Evolutionary conservation across 768 basidiomycete genomes (phyloP), one percentile per base, ranked within the genome.

Genomic region (Phanerochaete carnosa): DNA sequence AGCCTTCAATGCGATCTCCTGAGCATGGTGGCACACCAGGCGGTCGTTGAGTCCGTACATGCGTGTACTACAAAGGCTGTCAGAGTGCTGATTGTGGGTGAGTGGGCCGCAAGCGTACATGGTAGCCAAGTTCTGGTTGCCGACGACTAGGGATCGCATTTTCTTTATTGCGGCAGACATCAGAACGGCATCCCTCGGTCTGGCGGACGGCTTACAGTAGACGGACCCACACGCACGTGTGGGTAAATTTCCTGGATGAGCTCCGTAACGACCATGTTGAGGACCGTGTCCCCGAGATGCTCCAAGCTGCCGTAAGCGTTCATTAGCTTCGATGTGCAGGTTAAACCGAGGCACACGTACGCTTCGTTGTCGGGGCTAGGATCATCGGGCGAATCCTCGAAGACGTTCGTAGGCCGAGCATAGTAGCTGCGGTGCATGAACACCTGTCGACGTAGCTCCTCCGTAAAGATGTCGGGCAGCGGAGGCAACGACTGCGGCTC

Each of bases 291-390:
- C 0, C 91, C 91, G 2, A 92, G 73, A 72, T 91, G 88, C 69
- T 93, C 91, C 55, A 83, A 81, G 68, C 90, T 92, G 45, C 57
- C 33, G 54, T 55, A 35, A 30, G 51, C 11, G 26, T 19, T 12
- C 19, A 19, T 43, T 23, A 59, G 16, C 19, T 26, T 58, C 50
- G 53, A 35, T 30, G 37, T 22, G 15, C 8, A 2, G 30, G 23
- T 26, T 12, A 28, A n/a, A 26, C n/a, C 45, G 15, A 25, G n/a
- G 15, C 46, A 57, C 5, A 70, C 78, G 65, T 57, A 90, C 91
- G 83, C 88, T 75, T 93, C 91, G 63, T 93, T 92, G 69, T 93
- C 91, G 6, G 89, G 90, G 54, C 87, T 88, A 1, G 81, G 86
- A 72, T 93, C 90, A 63, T 83, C 77, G 0, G 79, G 82, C 37